Conservation (phyloP, 257 asterid genomes). For the Solanum peruvianum region DNA sequence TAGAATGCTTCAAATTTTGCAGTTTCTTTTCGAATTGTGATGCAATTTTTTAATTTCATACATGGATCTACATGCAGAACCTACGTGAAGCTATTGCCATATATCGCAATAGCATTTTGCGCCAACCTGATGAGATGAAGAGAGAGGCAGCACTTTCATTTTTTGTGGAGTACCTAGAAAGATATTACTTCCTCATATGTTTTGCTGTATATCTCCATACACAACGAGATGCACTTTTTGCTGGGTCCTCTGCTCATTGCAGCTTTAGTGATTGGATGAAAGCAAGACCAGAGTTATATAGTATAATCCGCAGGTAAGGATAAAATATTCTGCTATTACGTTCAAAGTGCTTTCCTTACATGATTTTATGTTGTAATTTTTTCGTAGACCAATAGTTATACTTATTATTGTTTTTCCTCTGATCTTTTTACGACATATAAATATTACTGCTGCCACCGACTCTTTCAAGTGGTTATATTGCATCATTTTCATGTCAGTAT, state of each 20-base stretch:
- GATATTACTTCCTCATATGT: constrained; percentile 96
- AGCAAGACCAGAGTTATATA: constrained; percentile 92
- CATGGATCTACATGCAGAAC: constrained; percentile 43
- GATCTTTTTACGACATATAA: neutral
- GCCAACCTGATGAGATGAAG: constrained; percentile 97
- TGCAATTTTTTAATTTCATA: constrained; percentile 5
- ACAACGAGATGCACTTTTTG: constrained; percentile 57
- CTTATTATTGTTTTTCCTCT: neutral
- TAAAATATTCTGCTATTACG: neutral
- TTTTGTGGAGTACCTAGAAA: constrained; percentile 95
- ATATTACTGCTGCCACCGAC: neutral
- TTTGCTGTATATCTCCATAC: constrained; percentile 92
- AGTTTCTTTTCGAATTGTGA: neutral
- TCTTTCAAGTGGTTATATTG: neutral
- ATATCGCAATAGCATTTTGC: constrained; percentile 81
- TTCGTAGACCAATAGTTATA: neutral
- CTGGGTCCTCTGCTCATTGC: constrained; percentile 46
- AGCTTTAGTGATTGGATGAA: constrained; percentile 97
- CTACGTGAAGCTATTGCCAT: constrained; percentile 92
- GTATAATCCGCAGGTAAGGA: constrained; percentile 82
- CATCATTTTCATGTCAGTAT: neutral
- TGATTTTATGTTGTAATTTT: neutral
- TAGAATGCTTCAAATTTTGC: neutral
- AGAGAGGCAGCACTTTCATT: constrained; percentile 94
- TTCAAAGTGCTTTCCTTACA: neutral